Evolutionary conservation across 208 protist species (phyloP).

Genomic region (Wallacemonas sp.): DNA sequence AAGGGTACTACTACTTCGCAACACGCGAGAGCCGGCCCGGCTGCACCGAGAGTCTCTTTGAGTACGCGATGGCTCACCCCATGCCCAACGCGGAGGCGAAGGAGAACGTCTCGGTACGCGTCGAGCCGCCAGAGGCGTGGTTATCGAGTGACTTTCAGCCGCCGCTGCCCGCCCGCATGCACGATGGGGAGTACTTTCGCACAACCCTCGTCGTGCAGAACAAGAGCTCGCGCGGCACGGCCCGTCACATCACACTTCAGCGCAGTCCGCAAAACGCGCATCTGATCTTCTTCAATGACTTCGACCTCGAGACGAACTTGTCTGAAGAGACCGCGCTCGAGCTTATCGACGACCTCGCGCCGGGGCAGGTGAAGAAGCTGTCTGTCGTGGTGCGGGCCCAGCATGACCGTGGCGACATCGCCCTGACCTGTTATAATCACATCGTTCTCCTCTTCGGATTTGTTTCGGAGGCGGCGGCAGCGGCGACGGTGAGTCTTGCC

Average conservation of each 20-base stretch:
- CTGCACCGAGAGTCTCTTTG: constrained; percentile 47
- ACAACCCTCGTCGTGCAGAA: constrained; percentile 68
- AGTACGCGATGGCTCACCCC: constrained; percentile 78
- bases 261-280: constrained; percentile 68
- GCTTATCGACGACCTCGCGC: constrained; percentile 42
- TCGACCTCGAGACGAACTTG: constrained; percentile 47
- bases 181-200: constrained; percentile 77
- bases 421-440: constrained; percentile 51
- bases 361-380: constrained; percentile 40
- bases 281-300: constrained; percentile 57
- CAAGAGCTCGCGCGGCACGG: constrained; percentile 48
- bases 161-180: constrained; percentile 56
- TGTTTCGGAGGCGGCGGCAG: constrained; percentile 18
- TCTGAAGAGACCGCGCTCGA: constrained; percentile 43
- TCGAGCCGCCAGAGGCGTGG: constrained; percentile 61
- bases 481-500: not conserved
- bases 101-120: constrained; percentile 70
- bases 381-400: constrained; percentile 56
- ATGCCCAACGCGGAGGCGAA: constrained; percentile 47
- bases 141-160: constrained; percentile 56
- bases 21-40: constrained; percentile 45
- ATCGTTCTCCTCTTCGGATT: constrained; percentile 66
- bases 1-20: constrained; percentile 86
- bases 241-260: constrained; percentile 67
- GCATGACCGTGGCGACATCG: constrained; percentile 45